These are phyloP conservation scores for Endocalyx cinctus DNA, from an alignment of 2,329 filamentous ascomycete species.

Conservation along the genomic window DNA sequence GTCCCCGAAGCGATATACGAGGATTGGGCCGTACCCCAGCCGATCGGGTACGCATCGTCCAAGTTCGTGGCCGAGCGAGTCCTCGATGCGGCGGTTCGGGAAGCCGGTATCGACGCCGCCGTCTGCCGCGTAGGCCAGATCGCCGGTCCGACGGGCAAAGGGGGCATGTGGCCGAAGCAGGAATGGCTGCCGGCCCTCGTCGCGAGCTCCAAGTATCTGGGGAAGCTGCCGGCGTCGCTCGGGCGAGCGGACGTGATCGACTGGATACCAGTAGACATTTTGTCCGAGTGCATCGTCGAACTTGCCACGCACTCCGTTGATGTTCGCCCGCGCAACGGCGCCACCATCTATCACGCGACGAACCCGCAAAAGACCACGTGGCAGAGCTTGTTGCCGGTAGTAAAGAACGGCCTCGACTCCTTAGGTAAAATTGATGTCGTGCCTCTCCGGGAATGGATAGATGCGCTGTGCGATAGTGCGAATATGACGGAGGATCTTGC, in stretches of 20 bases:
- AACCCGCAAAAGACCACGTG: background rate
- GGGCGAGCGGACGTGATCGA: constrained; percentile 4
- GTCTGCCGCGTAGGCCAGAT: constrained; percentile 9
- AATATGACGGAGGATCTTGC: background rate
- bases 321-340: no score
- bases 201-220: constrained; percentile 5
- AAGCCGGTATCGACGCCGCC: constrained; percentile 1
- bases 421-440: constrained; percentile 1
- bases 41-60: constrained; percentile 3
- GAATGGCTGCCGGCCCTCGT: constrained; percentile 11
- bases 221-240: constrained; percentile 6
- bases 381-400: background rate
- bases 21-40: background rate
- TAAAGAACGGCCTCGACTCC: background rate
- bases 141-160: constrained; percentile 4
- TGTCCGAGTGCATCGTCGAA: constrained; percentile 6
- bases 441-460: constrained; percentile 6
- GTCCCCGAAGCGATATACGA: constrained; percentile 3
- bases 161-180: constrained; percentile 7
- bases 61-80: constrained; percentile 5
- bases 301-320: background rate
- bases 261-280: constrained; percentile 6
- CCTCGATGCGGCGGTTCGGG: background rate
- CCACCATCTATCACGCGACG: background rate
- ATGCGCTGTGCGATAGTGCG: constrained; percentile 1